Base-by-base conservation (phyloP, 1,139 yeast species). In the Kurtzmaniella natalensis region DNA sequence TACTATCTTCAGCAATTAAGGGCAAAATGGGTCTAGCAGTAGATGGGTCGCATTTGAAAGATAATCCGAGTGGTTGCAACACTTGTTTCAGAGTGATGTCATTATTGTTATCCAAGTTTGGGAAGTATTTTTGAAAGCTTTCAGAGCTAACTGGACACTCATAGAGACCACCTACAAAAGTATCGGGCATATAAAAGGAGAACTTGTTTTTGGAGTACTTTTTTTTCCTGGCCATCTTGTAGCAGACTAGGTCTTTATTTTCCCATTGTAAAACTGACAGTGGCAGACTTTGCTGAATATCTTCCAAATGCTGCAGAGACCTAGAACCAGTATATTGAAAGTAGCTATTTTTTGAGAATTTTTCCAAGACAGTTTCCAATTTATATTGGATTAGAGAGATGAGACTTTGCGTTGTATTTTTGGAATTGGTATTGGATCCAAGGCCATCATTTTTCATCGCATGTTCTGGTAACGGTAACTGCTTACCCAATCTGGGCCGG, bases 151-250 rank as follows among this genome's bases (percentile, higher is more conserved):
- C 42, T 3, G 69, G 60, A 46, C 86, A 79, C 41, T 70, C 70
- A 50, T 69, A 83, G 6, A 83, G 44, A 0, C 81, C 89, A 5
- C 94, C 94, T 2, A 83, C 75, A 53, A 76, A 70, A 0, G 81
- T 70, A 29, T 66, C 61, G 0, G 89, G 87, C 18, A 76, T 57
- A 46, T 70, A 81, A 14, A 79, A 52, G 5, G 72, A 63, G 23
- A 74, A 42, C 17, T 67, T 54, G 31, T 82, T 59, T 22, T 53
- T 52, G 1, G 79, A 77, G 46, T 78, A 82, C 46, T 76, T 72
- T 47, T 74, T 73, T 21, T 81, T 59, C 39, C 92, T 61, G 1
- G 87, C 85, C 42, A 81, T 56, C 41, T 81, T 77, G 47, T 69
- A 81, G 42, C 87, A 80, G 11, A 57, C 61, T 23, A 72, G 48